These are phyloP conservation scores for Penicillium coffeae DNA, from an alignment of 495 filamentous ascomycete genomes.

Conservation along the genomic window DNA sequence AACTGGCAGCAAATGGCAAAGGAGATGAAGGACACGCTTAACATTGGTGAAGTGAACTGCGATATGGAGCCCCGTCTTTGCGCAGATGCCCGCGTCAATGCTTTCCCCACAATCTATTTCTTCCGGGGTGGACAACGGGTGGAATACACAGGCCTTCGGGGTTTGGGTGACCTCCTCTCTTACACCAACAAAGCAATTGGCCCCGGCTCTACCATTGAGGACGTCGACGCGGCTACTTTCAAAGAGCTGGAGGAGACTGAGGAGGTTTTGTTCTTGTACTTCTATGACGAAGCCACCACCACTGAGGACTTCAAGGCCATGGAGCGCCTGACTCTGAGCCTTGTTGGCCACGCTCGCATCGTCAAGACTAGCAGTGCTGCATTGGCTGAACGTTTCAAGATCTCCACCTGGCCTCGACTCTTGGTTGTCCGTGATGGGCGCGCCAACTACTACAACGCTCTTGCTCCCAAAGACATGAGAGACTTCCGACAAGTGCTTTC, in stretches of 20 bases:
- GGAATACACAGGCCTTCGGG: slow-evolving; percentile 89
- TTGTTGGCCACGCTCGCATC: slow-evolving; percentile 87
- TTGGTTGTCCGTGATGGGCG: slow-evolving; percentile 85
- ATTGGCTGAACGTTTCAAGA: slow-evolving; percentile 79
- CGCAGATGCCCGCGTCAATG: slow-evolving; percentile 74
- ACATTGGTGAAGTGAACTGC: slow-evolving; percentile 96
- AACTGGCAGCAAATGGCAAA: slow-evolving; percentile 86
- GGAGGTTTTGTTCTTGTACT: slow-evolving; percentile 94
- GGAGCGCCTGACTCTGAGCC: slow-evolving; percentile 75
- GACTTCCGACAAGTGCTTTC: slow-evolving; percentile 72
- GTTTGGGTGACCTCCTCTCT: slow-evolving; percentile 81
- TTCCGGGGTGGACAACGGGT: slow-evolving; percentile 89
- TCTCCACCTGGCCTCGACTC: slow-evolving; percentile 90
- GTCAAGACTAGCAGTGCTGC: slow-evolving; percentile 78
- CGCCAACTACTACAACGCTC: slow-evolving; percentile 78
- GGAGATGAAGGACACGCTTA: slow-evolving; percentile 81
- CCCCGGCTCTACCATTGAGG: slow-evolving; percentile 67
- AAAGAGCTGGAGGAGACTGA: slow-evolving; percentile 86
- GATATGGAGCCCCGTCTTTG: slow-evolving; percentile 79
- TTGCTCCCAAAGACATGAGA: slow-evolving; percentile 85
- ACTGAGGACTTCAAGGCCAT: slow-evolving; percentile 86
- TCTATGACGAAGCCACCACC: slow-evolving; percentile 93
- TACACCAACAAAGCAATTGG: slow-evolving; percentile 86
- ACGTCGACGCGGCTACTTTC: slow-evolving; percentile 73
- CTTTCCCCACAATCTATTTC: slow-evolving; percentile 87